Evolutionary conservation across 208 protist genomes (phyloP).

Genomic region (Trypanosoma brucei): DNA sequence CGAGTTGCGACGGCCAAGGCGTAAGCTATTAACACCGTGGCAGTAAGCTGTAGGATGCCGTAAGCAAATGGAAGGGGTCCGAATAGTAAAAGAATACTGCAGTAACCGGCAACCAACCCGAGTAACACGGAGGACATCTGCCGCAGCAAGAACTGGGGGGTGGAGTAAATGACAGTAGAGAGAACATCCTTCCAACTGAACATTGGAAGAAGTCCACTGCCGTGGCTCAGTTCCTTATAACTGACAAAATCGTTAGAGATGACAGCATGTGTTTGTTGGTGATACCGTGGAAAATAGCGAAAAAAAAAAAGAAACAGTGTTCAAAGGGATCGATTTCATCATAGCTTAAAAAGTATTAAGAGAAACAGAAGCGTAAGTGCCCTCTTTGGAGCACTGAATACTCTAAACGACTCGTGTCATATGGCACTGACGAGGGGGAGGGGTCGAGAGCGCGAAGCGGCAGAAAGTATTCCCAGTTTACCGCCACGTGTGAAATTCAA

Average conservation of each 20-base stretch:
- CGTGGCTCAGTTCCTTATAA: background rate
- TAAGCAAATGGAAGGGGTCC: constrained; percentile 40
- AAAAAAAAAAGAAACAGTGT: too few relatives aligned
- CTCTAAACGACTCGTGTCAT: too few relatives aligned
- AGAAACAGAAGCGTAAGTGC: too few relatives aligned
- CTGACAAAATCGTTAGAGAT: background rate
- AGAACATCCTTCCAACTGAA: constrained; percentile 1
- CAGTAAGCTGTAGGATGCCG: constrained; percentile 28
- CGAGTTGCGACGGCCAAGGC: constrained; percentile 21
- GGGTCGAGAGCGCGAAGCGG: too few relatives aligned
- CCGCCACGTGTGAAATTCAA: too few relatives aligned
- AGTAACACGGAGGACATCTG: constrained; percentile 50
- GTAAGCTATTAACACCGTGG: constrained; percentile 21
- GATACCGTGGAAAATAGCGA: too few relatives aligned
- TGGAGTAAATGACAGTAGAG: constrained; percentile 24
- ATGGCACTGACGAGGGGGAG: too few relatives aligned
- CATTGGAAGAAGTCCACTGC: background rate
- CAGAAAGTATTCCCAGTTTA: too few relatives aligned
- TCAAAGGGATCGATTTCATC: too few relatives aligned
- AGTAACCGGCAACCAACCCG: constrained; percentile 52
- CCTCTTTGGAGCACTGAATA: too few relatives aligned
- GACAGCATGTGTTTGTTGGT: too few relatives aligned
- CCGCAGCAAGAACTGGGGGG: constrained; percentile 41
- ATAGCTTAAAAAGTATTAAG: too few relatives aligned
- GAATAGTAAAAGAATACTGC: constrained; percentile 39